Evolutionary conservation across 345 rosid species (phyloP).

Genomic region (Psidium friedrichsthalianum): DNA sequence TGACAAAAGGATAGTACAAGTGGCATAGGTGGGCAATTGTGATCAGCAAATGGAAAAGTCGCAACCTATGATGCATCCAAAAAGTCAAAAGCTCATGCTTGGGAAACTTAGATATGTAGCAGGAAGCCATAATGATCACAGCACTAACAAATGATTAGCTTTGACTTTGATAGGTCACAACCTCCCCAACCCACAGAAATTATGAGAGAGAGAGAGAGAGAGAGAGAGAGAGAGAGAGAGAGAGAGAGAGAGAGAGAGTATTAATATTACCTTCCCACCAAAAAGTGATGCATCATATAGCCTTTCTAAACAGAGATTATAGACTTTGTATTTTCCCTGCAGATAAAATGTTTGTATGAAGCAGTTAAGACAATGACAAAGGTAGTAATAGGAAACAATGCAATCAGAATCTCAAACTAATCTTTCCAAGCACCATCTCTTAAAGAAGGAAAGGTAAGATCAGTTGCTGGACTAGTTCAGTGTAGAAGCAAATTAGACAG

Average conservation of each 20-base stretch:
- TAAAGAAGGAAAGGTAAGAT: not conserved
- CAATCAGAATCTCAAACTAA: not conserved
- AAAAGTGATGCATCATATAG: constrained; percentile 76
- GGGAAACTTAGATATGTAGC: not conserved
- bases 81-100: constrained; percentile 1
- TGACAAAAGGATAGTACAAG: constrained; percentile 79
- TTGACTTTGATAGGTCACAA: not conserved
- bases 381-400: not conserved
- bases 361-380: not conserved
- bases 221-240: no score
- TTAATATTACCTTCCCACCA: constrained; percentile 66
- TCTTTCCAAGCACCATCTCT: not conserved
- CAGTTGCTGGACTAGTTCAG: not conserved
- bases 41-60: constrained; percentile 91
- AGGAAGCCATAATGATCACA: not conserved
- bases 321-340: constrained; percentile 94
- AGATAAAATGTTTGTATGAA: constrained; percentile 4
- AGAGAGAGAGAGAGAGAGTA: not conserved
- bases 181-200: not conserved
- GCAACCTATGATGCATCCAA: constrained; percentile 53
- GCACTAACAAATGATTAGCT: not conserved
- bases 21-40: constrained; percentile 89
- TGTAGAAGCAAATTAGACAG: not conserved
- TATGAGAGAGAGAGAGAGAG: not conserved
- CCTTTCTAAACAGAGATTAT: constrained; percentile 94